These are phyloP conservation scores for Pleurotus salmoneostramineus DNA, from an alignment of 768 basidiomycete species.

Conservation along the genomic window DNA sequence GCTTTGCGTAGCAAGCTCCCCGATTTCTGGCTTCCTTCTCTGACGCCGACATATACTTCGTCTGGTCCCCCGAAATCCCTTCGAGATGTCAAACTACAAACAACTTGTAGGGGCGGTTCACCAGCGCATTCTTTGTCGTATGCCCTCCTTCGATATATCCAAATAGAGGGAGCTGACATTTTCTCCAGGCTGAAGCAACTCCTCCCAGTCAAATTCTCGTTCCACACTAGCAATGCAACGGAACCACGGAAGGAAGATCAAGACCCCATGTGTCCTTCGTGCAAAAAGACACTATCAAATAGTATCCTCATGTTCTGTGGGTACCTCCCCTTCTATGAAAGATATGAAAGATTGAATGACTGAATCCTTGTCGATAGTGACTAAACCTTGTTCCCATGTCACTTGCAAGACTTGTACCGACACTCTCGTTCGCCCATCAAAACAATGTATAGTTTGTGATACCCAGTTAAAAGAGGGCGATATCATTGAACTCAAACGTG, in stretches of 20 bases:
- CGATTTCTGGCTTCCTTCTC: constrained; percentile 94
- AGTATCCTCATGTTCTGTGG: constrained; percentile 65
- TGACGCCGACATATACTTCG: constrained; percentile 79
- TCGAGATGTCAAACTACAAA: constrained; percentile 80
- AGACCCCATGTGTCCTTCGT: constrained; percentile 81
- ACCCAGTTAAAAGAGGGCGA: constrained; percentile 59
- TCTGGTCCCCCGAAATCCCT: constrained; percentile 60
- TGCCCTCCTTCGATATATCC: constrained; percentile 22
- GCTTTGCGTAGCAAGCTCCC: constrained; percentile 85
- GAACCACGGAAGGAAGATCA: constrained; percentile 49
- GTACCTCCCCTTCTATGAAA: constrained; percentile 19
- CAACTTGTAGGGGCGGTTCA: constrained; percentile 81
- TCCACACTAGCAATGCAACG: constrained; percentile 31
- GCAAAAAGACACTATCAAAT: constrained; percentile 82
- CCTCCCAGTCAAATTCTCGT: constrained; percentile 76
- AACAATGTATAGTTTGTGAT: constrained; percentile 89
- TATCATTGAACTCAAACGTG: constrained; percentile 80
- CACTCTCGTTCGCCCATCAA: constrained; percentile 71
- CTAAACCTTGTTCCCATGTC: constrained; percentile 89
- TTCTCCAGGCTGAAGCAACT: constrained; percentile 71
- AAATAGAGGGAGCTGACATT: not conserved
- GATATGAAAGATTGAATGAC: not conserved
- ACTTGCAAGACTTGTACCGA: constrained; percentile 90
- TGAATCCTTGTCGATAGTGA: constrained; percentile 38
- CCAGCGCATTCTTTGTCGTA: constrained; percentile 78